Evolutionary conservation across 2,329 filamentous ascomycete genomes (phyloP).

Genomic region (Calonectria ilicicola): DNA sequence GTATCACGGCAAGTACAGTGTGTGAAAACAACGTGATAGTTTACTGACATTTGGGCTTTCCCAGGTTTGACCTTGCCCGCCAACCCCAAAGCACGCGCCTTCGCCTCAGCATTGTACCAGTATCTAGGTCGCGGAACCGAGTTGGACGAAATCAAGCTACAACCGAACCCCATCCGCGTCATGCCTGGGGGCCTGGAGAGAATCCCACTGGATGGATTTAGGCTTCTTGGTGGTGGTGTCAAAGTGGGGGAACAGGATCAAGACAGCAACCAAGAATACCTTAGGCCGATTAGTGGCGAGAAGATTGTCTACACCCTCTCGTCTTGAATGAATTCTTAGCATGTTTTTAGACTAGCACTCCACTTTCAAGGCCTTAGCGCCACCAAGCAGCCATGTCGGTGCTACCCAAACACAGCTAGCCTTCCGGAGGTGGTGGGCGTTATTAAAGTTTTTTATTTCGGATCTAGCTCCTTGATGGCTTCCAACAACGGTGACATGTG

Average conservation of each 20-base stretch:
- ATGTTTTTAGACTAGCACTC: background rate
- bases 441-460: background rate
- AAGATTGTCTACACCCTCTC: background rate
- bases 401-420: background rate
- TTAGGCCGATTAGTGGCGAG: background rate
- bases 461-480: background rate
- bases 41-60: background rate
- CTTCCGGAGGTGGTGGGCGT: background rate
- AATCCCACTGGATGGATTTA: background rate
- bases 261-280: background rate
- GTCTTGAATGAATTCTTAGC: background rate
- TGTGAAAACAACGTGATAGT: background rate
- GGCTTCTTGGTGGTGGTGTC: background rate
- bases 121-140: background rate
- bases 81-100: background rate
- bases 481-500: background rate
- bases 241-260: background rate
- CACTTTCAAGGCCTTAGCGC: background rate
- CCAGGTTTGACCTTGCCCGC: background rate
- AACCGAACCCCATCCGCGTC: background rate
- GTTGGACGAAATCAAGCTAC: background rate
- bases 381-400: background rate
- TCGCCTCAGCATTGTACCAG: background rate
- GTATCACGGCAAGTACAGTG: slow-evolving; percentile 47
- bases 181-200: background rate